A percentile compares a stretch with the other conserved stretches of the same genome.
Evolutionary conservation across 2,329 filamentous ascomycete species (phyloP).

Genomic region (Aspergillus ruber): DNA sequence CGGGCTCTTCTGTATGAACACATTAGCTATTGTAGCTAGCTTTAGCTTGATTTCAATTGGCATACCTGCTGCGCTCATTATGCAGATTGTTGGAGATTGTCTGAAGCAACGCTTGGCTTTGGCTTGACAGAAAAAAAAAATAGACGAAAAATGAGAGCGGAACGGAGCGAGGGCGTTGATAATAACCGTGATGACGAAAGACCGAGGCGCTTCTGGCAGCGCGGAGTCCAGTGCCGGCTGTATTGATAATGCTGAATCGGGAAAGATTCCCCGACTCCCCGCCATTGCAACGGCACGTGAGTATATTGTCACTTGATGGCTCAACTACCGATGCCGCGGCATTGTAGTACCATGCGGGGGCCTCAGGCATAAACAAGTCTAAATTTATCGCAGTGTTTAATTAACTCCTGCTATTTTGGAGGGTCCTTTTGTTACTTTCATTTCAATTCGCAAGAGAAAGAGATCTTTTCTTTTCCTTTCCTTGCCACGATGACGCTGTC

Average conservation of each 20-base stretch:
- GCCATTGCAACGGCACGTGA: no score
- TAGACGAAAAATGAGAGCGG: background rate
- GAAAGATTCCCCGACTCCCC: background rate
- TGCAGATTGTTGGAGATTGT: background rate
- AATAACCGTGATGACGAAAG: background rate
- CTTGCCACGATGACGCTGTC: background rate
- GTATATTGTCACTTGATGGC: background rate
- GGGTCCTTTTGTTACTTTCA: no score
- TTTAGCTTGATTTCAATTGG: background rate
- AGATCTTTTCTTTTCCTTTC: background rate
- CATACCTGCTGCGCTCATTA: conserved; percentile 15
- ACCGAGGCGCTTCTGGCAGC: background rate
- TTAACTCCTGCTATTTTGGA: background rate
- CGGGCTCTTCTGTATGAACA: conserved; percentile 15
- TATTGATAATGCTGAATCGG: background rate
- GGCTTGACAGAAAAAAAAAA: background rate
- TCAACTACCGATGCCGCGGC: background rate
- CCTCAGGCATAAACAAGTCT: background rate
- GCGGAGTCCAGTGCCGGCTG: background rate
- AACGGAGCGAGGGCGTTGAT: background rate
- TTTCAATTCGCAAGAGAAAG: background rate
- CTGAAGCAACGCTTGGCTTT: background rate
- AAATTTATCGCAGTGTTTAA: background rate
- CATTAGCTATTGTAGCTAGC: background rate
- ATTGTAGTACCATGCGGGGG: no score